phyloP scores from a whole-genome alignment of 805 yeast genomes.

The Nakazawaea ishiwadae region DNA sequence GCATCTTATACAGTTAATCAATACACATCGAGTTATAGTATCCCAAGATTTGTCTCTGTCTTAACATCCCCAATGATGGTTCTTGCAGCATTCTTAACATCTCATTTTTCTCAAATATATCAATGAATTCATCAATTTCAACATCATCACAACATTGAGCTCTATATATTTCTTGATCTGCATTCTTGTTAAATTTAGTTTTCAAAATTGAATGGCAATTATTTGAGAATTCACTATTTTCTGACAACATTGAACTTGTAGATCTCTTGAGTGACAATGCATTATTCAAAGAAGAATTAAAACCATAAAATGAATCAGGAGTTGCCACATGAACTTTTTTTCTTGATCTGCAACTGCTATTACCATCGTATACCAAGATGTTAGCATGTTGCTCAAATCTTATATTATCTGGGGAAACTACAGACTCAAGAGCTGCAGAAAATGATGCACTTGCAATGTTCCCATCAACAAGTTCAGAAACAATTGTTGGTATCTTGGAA shows the following conservation, averaged over 20 bases:
- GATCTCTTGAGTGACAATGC: not conserved
- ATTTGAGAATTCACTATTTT: no score
- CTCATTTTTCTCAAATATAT: conserved; percentile 25
- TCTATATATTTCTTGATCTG: conserved; percentile 22
- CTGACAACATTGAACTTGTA: not conserved
- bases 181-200: conserved; percentile 23
- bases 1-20: no score
- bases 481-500: not conserved
- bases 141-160: conserved; percentile 28
- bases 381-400: conserved; percentile 1
- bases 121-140: conserved; percentile 24
- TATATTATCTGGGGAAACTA: not conserved
- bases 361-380: conserved; percentile 4
- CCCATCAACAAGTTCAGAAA: conserved; percentile 1
- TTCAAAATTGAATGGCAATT: conserved; percentile 28
- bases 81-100: conserved; percentile 22
- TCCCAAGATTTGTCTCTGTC: conserved; percentile 26
- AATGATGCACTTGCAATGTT: not conserved
- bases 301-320: not conserved
- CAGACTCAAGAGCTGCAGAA: not conserved
- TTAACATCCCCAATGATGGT: conserved; percentile 18
- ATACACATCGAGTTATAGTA: conserved; percentile 18
- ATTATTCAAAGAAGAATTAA: not conserved
- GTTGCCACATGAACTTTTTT: not conserved
- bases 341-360: not conserved